phyloP scores from a whole-genome alignment of 1,284 basidiomycete genomes.

The Sanghuangporus sanghuang region DNA sequence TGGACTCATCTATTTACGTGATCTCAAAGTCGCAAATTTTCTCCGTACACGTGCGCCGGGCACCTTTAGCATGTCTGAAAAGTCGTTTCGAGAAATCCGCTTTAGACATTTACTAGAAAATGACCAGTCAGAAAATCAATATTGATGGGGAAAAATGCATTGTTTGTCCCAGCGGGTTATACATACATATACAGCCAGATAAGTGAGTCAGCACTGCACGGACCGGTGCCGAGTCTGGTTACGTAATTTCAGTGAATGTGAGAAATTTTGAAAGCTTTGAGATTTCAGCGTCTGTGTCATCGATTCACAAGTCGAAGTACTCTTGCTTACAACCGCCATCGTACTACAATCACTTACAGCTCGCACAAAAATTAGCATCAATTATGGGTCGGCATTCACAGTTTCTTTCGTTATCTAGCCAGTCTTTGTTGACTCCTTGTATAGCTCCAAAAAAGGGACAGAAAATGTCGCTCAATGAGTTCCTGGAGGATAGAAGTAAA shows the following conservation, averaged over 20 bases:
- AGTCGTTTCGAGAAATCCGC: no score
- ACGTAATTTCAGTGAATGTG: not conserved
- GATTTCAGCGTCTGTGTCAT: not conserved
- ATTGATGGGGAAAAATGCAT: no score
- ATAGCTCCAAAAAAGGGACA: conserved; percentile 79
- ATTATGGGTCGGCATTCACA: conserved; percentile 8
- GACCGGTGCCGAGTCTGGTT: not conserved
- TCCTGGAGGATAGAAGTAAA: conserved; percentile 79
- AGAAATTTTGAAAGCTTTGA: conserved; percentile 2
- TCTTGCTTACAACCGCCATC: not conserved
- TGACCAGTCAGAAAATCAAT: no score
- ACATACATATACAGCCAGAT: no score
- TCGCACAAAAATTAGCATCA: not conserved
- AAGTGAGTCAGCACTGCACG: no score
- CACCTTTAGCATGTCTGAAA: no score
- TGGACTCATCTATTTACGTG: no score
- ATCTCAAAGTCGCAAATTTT: no score
- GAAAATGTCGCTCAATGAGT: conserved; percentile 88
- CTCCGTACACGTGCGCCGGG: no score
- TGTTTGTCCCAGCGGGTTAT: no score
- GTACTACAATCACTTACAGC: not conserved
- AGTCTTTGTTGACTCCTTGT: conserved; percentile 26
- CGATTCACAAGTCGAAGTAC: not conserved
- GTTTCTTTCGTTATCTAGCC: not conserved
- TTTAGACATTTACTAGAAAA: no score